These are phyloP conservation scores for Zea luxurians DNA, from an alignment of 176 grass and related monocot species.

Conservation along the genomic window DNA sequence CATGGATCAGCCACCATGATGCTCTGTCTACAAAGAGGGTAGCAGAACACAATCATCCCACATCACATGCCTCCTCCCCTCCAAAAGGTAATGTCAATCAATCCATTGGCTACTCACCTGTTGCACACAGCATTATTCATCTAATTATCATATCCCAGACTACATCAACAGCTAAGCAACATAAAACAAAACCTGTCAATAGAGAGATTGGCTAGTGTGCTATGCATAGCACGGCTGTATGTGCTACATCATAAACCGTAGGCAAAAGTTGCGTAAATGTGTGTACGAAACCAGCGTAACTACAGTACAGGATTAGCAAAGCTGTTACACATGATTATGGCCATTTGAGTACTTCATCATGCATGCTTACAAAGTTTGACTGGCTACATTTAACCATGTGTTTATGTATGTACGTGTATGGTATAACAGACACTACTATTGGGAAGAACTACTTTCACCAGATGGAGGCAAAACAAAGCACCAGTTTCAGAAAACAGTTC, in stretches of 20 bases:
- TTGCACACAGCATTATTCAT: constrained; percentile 31
- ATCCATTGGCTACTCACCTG: constrained; percentile 32
- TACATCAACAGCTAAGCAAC: constrained; percentile 46
- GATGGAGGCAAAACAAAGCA: neutral
- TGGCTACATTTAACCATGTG: constrained; percentile 2
- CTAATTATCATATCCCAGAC: constrained; percentile 31
- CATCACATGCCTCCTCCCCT: constrained; percentile 49
- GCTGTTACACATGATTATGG: constrained; percentile 33
- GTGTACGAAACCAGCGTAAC: too few relatives aligned
- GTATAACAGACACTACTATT: neutral
- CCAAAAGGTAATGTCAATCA: constrained; percentile 31
- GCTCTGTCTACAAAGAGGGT: constrained; percentile 47
- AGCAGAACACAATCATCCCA: constrained; percentile 51
- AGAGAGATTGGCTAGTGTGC: too few relatives aligned
- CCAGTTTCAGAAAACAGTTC: neutral
- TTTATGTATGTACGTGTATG: neutral
- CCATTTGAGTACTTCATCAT: constrained; percentile 41
- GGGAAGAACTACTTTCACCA: neutral
- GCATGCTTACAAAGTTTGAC: constrained; percentile 24
- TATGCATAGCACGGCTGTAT: too few relatives aligned
- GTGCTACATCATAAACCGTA: too few relatives aligned
- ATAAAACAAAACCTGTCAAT: constrained; percentile 26
- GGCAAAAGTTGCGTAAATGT: too few relatives aligned
- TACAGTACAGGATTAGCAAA: constrained; percentile 7
- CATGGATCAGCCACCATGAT: constrained; percentile 59